Percentiles rank a stretch among this genome's conserved stretches.
Conservation (phyloP, 2,329 filamentous ascomycete species). For the Diaporthe vexans region DNA sequence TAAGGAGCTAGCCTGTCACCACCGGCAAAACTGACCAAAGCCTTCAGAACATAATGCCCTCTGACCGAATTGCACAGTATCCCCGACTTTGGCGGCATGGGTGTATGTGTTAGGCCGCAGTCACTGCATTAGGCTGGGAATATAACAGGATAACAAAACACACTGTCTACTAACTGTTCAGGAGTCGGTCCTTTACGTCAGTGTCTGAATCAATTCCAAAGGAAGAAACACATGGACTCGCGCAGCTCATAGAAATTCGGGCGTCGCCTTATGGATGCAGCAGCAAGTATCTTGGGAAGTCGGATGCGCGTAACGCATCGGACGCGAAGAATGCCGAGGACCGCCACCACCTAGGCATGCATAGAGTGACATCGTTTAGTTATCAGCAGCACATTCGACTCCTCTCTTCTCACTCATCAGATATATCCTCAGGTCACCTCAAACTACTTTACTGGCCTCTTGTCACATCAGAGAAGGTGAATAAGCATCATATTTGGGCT, state of each 20-base stretch:
- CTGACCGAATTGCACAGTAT: not conserved
- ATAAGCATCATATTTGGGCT: not conserved
- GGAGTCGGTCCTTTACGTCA: not conserved
- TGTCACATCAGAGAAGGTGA: not conserved
- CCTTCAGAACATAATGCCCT: not conserved
- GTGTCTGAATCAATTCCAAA: not conserved
- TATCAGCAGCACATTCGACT: not conserved
- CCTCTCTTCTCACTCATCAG: not conserved
- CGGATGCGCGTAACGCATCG: not conserved
- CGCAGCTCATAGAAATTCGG: not conserved
- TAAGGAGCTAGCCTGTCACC: not conserved
- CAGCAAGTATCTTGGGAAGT: not conserved
- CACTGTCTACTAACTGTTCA: not conserved
- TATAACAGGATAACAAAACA: not conserved
- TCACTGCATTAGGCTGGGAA: not conserved
- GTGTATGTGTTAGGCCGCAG: too few species aligned
- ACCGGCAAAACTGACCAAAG: not conserved
- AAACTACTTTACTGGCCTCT: not conserved
- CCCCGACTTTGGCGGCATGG: not conserved
- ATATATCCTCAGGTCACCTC: not conserved
- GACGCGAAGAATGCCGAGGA: slow-evolving; percentile 10
- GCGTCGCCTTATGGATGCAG: not conserved
- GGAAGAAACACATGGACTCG: not conserved
- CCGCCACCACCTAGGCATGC: not conserved
- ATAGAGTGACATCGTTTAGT: not conserved